Base-by-base conservation (phyloP, 2,329 filamentous ascomycete species). In the Biscogniauxia mediterranea region DNA sequence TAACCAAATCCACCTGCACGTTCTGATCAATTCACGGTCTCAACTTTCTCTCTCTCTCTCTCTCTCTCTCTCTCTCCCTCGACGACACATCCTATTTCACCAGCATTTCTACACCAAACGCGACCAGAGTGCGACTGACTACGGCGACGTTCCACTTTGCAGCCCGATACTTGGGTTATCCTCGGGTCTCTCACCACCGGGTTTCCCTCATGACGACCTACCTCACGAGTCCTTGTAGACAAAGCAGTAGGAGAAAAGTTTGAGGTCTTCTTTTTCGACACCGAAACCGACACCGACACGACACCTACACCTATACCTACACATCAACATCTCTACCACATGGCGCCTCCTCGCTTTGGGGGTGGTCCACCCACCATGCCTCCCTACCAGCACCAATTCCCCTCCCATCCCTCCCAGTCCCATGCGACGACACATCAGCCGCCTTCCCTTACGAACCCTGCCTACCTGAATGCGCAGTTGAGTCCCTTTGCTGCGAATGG, bases 391-490 rank as follows among this genome's bases (percentile, higher is more conserved):
- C 79, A 81, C 57, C 83, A 83, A 62, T 86, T 84, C 69, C 78
- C 82, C n/a, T 78, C 80, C 46, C 81, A 83, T 65, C 82, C 85
- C 67, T 78, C 80, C 52, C 83, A 85, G 66, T 78, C 77, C 56
- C 80, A 82, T 65, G 72, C 76, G 50, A 72, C 74, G 58, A 77
- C 76, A 46, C 83, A 82, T 63, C 79, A 79, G 59, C 79, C 78
- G n/a, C 77, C 78, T 53, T 73, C 93, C 60, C 84, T 85, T 66
- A 82, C 83, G 62, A 90, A 91, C 73, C 87, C 90, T 56, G 84
- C 83, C 60, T 96, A 95, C 75, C 85, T 87, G 62, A 90, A 89
- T 74, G 82, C 85, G 71, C 83, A 83, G 71, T 83, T 90, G 66
- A 89, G 87, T 68, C 86, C 88, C 2, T 92, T 92, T 72, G 81